Percentiles rank a stretch among this genome's conserved stretches.
These are phyloP conservation scores for Chrysoporthe puriensis DNA, from an alignment of 2,329 filamentous ascomycete species.

Conservation along the genomic window DNA sequence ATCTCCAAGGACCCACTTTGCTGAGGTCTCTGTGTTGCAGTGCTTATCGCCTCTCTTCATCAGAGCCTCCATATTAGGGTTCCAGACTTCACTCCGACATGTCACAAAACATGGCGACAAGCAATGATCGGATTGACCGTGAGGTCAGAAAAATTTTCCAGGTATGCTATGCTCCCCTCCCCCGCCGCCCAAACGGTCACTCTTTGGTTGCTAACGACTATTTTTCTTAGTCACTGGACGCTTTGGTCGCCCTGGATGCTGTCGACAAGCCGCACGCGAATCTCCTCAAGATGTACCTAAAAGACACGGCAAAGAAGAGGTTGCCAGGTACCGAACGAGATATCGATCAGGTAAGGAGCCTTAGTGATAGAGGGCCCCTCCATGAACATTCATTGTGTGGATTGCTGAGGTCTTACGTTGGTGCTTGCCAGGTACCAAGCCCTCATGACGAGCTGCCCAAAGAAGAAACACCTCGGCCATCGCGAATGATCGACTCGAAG, in stretches of 20 bases:
- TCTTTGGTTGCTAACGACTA: not conserved
- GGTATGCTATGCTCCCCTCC: too few relatives aligned
- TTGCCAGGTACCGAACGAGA: not conserved
- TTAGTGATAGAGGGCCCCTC: too few relatives aligned
- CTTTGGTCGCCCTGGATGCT: not conserved
- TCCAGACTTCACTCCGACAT: not conserved
- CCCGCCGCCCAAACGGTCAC: too few relatives aligned
- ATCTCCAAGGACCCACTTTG: not conserved
- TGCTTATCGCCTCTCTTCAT: too few relatives aligned
- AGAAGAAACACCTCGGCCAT: not conserved
- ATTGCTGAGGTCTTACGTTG: too few relatives aligned
- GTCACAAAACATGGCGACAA: not conserved
- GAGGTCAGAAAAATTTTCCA: not conserved
- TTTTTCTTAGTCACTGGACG: not conserved
- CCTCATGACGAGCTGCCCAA: not conserved
- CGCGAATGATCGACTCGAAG: not conserved
- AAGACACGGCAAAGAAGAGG: not conserved
- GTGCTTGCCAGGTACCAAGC: not conserved
- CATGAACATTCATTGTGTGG: too few relatives aligned
- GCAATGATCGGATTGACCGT: not conserved
- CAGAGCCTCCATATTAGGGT: too few relatives aligned
- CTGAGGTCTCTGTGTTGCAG: too few relatives aligned
- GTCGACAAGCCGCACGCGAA: not conserved
- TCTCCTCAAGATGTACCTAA: not conserved
- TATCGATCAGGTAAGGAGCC: too few relatives aligned